Evolutionary conservation across 495 filamentous ascomycete genomes (phyloP), one percentile per base, ranked within the genome.

Genomic region (Daldinia grandis): DNA sequence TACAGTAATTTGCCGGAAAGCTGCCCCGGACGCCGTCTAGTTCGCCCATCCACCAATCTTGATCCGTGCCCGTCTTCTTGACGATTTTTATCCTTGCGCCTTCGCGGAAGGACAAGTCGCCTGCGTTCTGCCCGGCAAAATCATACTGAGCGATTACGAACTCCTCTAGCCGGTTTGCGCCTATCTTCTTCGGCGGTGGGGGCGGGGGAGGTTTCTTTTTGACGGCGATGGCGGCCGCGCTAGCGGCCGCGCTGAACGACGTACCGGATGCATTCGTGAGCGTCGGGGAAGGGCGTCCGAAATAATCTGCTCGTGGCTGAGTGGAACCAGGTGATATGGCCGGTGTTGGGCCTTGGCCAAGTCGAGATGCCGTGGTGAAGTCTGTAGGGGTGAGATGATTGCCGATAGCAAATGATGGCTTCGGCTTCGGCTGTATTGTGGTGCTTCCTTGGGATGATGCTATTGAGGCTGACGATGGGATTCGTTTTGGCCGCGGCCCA

Each of bases 41-140:
- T 79, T 98, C 94, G 17, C 95, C 95, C 61, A 93, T 89, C 95
- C 95, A 98, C 95, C 95, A 98, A 74, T 97, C 95, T 78, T 97
- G 92, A 30, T 87, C 90, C 60, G 91, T 95, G 19, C 87, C 87
- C 2, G 95, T 98, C 83, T 90, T 92, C 82, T 91, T 91, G 19
- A 95, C 76, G 2, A 98, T 89, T 58, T 86, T 88, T 71, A 98
- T 98, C 68, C 87, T 85, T 69, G 97, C 95, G 0, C 94, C 94
- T 78, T 96, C 91, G 9, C 81, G 83, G 78, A 98, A 98, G 10
- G 84, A 85, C 53, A 98, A 78, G 80, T 98, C 95, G 0, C 91
- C 93, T 1, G 77, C 76, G 15, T 84, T 86, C 73, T 94, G 87
- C 0, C 91, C 93, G 0, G 84, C 81, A 78, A 96, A 98, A 56